Conservation (phyloP, 2,329 filamentous ascomycete genomes). For the Ophiocordyceps sinensis region DNA sequence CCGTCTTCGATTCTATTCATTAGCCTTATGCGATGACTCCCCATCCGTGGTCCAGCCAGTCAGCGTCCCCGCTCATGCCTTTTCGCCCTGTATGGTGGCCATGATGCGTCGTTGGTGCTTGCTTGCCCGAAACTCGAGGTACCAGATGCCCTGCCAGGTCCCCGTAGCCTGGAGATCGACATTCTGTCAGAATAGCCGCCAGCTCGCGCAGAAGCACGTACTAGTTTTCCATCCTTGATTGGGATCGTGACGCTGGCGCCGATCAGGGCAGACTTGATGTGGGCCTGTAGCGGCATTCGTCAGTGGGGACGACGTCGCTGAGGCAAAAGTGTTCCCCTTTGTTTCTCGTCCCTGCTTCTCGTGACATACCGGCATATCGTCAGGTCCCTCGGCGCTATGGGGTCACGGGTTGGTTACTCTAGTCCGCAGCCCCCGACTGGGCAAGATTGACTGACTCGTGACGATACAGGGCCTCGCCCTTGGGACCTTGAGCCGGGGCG, state of each 20-base stretch:
- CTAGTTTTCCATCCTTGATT: slow-evolving; percentile 72
- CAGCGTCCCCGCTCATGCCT: slow-evolving; percentile 20
- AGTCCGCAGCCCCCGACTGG: too few species aligned
- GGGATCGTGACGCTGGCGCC: slow-evolving; percentile 85
- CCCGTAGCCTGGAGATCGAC: slow-evolving; percentile 34
- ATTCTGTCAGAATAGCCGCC: neutral
- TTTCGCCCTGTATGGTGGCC: slow-evolving; percentile 88
- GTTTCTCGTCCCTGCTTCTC: neutral
- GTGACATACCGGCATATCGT: slow-evolving; percentile 73
- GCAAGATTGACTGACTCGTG: slow-evolving; percentile 35
- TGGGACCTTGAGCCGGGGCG: slow-evolving; percentile 61
- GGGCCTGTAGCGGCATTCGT: slow-evolving; percentile 39
- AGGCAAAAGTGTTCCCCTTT: neutral
- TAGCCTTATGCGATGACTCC: neutral
- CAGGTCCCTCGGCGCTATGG: slow-evolving; percentile 59
- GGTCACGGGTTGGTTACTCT: neutral
- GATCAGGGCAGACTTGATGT: slow-evolving; percentile 82
- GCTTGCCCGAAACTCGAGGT: slow-evolving; percentile 69
- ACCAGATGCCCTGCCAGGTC: slow-evolving; percentile 85
- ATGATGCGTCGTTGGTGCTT: slow-evolving; percentile 73
- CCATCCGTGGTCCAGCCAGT: neutral
- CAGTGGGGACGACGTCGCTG: neutral
- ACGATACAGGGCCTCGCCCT: slow-evolving; percentile 61
- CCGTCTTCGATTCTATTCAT: slow-evolving; percentile 1
- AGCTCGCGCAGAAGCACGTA: slow-evolving; percentile 16